Conservation (phyloP, 2,329 filamentous ascomycete genomes). For the Mycosphaerelloides madeirae region DNA sequence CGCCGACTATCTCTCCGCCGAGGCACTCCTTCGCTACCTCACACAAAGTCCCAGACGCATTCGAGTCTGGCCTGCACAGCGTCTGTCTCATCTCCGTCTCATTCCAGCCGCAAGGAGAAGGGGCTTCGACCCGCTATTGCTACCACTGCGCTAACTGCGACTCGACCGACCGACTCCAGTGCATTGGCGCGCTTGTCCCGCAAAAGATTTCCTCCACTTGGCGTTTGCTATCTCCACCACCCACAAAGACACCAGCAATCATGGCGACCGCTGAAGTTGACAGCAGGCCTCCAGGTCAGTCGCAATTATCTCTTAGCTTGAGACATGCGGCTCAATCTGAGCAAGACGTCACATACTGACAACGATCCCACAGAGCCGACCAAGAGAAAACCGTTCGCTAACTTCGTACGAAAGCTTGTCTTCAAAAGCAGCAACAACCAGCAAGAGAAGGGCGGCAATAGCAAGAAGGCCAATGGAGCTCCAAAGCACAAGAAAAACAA, state of each 20-base stretch:
- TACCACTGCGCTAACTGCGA: neutral
- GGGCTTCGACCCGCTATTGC: neutral
- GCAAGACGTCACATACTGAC: slow-evolving; percentile 17
- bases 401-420: slow-evolving; percentile 89
- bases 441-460: slow-evolving; percentile 37
- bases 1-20: too few species aligned
- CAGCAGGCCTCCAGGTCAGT: slow-evolving; percentile 41
- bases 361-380: slow-evolving; percentile 56
- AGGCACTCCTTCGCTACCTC: too few species aligned
- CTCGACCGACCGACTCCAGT: neutral
- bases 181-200: too few species aligned
- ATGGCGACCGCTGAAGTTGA: slow-evolving; percentile 46
- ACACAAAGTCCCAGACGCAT: too few species aligned
- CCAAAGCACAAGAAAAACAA: slow-evolving; percentile 24
- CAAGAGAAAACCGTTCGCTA: slow-evolving; percentile 80
- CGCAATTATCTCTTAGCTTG: neutral
- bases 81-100: slow-evolving; percentile 2
- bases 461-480: slow-evolving; percentile 15
- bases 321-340: neutral
- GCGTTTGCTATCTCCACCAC: too few species aligned
- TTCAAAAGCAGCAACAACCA: slow-evolving; percentile 63
- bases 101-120: neutral
- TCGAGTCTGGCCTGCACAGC: neutral
- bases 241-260: slow-evolving; percentile 2
- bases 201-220: too few species aligned